Evolutionary conservation across 768 basidiomycete genomes (phyloP).

Genomic region (Boletus tomentosulus): DNA sequence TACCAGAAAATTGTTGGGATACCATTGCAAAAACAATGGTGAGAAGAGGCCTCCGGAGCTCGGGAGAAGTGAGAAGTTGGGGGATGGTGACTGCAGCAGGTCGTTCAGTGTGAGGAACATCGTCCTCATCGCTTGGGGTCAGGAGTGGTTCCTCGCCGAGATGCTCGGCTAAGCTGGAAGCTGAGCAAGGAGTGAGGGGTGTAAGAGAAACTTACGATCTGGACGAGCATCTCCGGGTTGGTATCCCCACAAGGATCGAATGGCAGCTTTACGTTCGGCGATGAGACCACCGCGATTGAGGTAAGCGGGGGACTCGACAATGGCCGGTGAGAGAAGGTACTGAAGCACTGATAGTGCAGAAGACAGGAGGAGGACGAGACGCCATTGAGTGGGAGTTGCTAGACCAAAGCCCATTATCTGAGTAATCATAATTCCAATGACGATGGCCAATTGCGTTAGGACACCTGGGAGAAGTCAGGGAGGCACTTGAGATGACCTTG

Average conservation of each 20-base stretch:
- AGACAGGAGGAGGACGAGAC: conserved; percentile 64
- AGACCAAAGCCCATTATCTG: conserved; percentile 71
- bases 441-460: conserved; percentile 77
- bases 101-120: conserved; percentile 17
- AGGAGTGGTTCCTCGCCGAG: conserved; percentile 28
- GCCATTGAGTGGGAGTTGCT: conserved; percentile 67
- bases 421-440: conserved; percentile 82
- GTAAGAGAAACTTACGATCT: conserved; percentile 17
- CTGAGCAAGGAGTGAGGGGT: conserved; percentile 4
- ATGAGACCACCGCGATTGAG: conserved; percentile 46
- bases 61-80: conserved; percentile 46
- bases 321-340: conserved; percentile 45
- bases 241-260: conserved; percentile 53
- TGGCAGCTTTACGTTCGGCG: conserved; percentile 45
- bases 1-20: conserved; percentile 77
- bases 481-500: not conserved
- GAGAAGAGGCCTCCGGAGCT: conserved; percentile 58
- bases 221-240: conserved; percentile 24
- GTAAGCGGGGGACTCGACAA: conserved; percentile 74
- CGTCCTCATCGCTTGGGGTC: conserved; percentile 12
- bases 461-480: conserved; percentile 46
- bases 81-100: conserved; percentile 44
- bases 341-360: conserved; percentile 52
- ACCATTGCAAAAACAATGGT: conserved; percentile 70
- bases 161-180: conserved; percentile 18